These are phyloP conservation scores for Ocimum tenuiflorum DNA, from an alignment of 257 asterid species.

Conservation along the genomic window DNA sequence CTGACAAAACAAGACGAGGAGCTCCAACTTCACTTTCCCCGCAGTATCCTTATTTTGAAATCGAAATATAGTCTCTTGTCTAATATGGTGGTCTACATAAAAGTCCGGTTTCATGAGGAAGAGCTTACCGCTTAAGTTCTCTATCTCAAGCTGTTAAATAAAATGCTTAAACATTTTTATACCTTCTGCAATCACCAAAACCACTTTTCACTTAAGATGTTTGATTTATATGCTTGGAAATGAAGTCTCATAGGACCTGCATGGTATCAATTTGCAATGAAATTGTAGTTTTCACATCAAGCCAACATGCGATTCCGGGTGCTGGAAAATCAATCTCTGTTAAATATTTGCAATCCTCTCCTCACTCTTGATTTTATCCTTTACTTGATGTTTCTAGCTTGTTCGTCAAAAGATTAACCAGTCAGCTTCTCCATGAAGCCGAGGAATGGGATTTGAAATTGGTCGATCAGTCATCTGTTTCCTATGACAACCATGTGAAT, in stretches of 20 bases:
- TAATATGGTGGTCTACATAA: neutral
- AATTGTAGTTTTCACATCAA: neutral
- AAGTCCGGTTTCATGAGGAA: neutral
- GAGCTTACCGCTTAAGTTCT: slow-evolving; percentile 8
- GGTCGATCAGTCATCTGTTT: slow-evolving; percentile 25
- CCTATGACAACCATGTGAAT: slow-evolving; percentile 24
- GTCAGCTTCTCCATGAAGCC: slow-evolving; percentile 65
- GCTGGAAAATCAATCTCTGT: slow-evolving; percentile 8
- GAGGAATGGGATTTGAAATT: slow-evolving; percentile 57
- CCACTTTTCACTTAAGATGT: neutral
- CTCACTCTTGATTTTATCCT: slow-evolving; percentile 21
- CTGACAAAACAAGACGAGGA: slow-evolving; percentile 82
- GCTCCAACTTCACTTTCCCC: slow-evolving; percentile 64
- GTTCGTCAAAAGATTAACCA: slow-evolving; percentile 59
- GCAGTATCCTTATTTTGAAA: slow-evolving; percentile 55
- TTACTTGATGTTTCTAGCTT: slow-evolving; percentile 47
- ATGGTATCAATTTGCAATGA: neutral
- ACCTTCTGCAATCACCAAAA: slow-evolving; percentile 3
- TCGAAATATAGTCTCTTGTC: slow-evolving; percentile 1
- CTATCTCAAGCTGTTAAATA: slow-evolving; percentile 1
- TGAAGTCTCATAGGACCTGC: neutral
- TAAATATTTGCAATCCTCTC: slow-evolving; percentile 1
- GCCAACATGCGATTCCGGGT: slow-evolving; percentile 8
- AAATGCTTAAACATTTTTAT: slow-evolving; percentile 7
- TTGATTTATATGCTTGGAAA: slow-evolving; percentile 15